A percentile compares a stretch with the other conserved stretches of the same genome.
phyloP scores from a whole-genome alignment of 257 asterid species.

The Solanum pennellii region DNA sequence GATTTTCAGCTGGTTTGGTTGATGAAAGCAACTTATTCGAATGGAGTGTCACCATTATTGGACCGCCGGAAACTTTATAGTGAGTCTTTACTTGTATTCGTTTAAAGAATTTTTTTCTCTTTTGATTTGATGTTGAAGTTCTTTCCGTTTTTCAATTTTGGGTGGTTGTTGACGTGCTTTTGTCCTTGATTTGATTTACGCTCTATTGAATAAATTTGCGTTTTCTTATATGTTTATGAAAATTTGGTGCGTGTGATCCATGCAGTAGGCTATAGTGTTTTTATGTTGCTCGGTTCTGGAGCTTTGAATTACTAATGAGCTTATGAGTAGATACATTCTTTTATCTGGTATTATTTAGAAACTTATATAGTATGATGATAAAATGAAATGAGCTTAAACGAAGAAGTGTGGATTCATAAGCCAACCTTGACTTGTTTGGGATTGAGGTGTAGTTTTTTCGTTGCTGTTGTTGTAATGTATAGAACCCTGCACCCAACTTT shows the following conservation, averaged over 20 bases:
- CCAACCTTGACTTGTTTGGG: background rate
- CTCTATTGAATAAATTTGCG: background rate
- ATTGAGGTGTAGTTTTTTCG: background rate
- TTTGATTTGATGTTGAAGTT: background rate
- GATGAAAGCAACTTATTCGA: constrained; percentile 80
- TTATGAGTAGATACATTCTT: background rate
- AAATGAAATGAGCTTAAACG: background rate
- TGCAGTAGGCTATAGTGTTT: background rate
- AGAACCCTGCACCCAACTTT: background rate
- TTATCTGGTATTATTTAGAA: background rate
- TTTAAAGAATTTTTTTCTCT: background rate
- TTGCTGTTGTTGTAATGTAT: background rate
- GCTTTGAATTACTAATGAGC: background rate
- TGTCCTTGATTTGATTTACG: background rate
- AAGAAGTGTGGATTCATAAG: background rate
- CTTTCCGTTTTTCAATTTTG: background rate
- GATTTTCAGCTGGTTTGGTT: constrained; percentile 93
- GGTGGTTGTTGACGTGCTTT: background rate
- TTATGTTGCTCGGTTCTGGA: background rate
- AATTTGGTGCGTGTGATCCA: background rate
- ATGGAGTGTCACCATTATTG: constrained; percentile 95
- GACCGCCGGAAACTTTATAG: constrained; percentile 97
- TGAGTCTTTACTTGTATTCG: constrained; percentile 18
- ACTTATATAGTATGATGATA: background rate
- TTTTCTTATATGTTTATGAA: background rate